Conservation (phyloP, 371 early-diverging fungal species). For the Saksenaea oblongispora region DNA sequence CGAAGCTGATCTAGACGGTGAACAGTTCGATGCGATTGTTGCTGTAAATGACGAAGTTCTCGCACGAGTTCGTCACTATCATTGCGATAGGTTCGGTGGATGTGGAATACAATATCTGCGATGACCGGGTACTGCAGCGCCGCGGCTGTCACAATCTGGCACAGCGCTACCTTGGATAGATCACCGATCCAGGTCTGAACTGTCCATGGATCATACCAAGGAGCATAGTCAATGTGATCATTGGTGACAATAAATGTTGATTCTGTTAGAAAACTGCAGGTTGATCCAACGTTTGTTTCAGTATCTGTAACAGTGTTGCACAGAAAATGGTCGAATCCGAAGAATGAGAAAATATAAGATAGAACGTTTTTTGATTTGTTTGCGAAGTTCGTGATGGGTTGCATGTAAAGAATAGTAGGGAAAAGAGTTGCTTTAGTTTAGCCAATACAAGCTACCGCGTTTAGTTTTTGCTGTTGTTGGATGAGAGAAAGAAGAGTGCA, state of each 20-base stretch:
- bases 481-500: neutral
- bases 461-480: slow-evolving; percentile 5
- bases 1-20: slow-evolving; percentile 30
- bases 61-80: slow-evolving; percentile 7
- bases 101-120: neutral
- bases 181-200: slow-evolving; percentile 26
- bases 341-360: slow-evolving; percentile 11
- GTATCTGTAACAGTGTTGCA: neutral
- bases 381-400: neutral
- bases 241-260: slow-evolving; percentile 21
- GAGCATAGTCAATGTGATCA: neutral
- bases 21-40: slow-evolving; percentile 19
- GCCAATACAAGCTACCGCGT: neutral
- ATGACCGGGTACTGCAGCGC: slow-evolving; percentile 2
- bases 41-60: slow-evolving; percentile 15
- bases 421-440: neutral
- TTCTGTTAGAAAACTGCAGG: slow-evolving; percentile 21
- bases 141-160: slow-evolving; percentile 30
- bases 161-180: slow-evolving; percentile 30
- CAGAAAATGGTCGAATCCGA: slow-evolving; percentile 9
- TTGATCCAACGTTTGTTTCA: slow-evolving; percentile 11
- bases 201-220: slow-evolving; percentile 13
- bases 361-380: slow-evolving; percentile 9
- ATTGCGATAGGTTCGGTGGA: neutral
- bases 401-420: slow-evolving; percentile 10